A percentile compares a stretch with the other conserved stretches of the same genome.
Evolutionary conservation across 441 rosid genomes (phyloP).

Genomic region (Bruguiera hainesii): DNA sequence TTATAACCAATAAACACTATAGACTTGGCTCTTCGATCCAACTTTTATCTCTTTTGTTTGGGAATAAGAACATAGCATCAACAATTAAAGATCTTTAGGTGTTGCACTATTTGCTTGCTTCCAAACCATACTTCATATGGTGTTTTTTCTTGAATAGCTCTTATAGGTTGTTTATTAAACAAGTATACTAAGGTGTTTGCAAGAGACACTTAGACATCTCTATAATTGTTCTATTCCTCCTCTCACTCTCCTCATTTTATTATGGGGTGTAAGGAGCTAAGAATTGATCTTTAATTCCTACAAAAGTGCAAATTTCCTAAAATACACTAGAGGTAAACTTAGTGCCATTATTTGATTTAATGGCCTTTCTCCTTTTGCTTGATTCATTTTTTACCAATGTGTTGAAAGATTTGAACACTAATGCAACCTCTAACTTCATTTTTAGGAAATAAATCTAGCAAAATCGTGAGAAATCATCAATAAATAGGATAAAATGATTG

Average conservation of each 20-base stretch:
- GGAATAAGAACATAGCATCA: background rate
- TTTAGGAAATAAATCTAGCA: background rate
- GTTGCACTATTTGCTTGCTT: background rate
- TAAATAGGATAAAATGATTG: background rate
- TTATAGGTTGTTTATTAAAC: background rate
- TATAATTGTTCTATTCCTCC: no score
- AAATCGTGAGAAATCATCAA: background rate
- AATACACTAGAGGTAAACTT: background rate
- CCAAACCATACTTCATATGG: background rate
- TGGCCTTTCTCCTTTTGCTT: background rate
- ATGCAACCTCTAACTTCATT: background rate
- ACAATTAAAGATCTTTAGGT: background rate
- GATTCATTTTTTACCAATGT: background rate
- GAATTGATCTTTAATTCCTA: background rate
- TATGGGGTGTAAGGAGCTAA: background rate
- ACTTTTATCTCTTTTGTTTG: background rate
- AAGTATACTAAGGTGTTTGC: no score
- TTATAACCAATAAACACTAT: background rate
- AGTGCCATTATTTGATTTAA: background rate
- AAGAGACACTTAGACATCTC: background rate
- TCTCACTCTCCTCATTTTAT: no score
- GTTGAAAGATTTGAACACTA: background rate
- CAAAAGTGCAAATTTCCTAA: background rate
- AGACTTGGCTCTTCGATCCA: background rate
- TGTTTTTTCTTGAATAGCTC: background rate